Conservation (phyloP, 768 basidiomycete genomes). For the Clathrus columnatus region DNA sequence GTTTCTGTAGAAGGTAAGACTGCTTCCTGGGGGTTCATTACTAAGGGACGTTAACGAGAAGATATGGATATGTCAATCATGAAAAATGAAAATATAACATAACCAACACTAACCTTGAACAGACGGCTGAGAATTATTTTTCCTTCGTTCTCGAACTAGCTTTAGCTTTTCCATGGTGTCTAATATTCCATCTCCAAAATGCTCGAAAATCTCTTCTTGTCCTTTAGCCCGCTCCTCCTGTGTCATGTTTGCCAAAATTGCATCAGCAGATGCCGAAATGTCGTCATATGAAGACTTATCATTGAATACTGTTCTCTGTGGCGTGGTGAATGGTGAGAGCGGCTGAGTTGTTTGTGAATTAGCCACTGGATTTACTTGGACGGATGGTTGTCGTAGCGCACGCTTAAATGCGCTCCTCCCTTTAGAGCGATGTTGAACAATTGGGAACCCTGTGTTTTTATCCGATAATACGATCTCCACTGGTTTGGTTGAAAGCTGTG, state of each 20-base stretch:
- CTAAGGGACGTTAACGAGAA: not conserved
- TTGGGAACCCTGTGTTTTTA: slow-evolving; percentile 3
- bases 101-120: not conserved
- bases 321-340: too few relatives aligned
- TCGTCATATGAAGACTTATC: not conserved
- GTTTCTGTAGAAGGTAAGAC: slow-evolving; percentile 6
- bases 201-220: slow-evolving; percentile 54
- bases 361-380: slow-evolving; percentile 1
- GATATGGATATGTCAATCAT: not conserved
- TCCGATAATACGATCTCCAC: not conserved
- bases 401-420: slow-evolving; percentile 6
- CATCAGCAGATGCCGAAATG: slow-evolving; percentile 1
- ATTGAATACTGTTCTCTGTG: not conserved
- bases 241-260: slow-evolving; percentile 51
- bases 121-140: not conserved
- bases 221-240: slow-evolving; percentile 62
- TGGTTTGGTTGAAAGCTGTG: not conserved
- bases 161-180: slow-evolving; percentile 52
- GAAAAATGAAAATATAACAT: not conserved
- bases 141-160: slow-evolving; percentile 34
- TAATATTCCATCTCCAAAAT: slow-evolving; percentile 59
- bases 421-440: slow-evolving; percentile 4
- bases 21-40: slow-evolving; percentile 2
- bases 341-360: not conserved
- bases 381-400: not conserved